Base-by-base conservation (phyloP, 1,284 basidiomycete genomes). In the Peniophora sp. region DNA sequence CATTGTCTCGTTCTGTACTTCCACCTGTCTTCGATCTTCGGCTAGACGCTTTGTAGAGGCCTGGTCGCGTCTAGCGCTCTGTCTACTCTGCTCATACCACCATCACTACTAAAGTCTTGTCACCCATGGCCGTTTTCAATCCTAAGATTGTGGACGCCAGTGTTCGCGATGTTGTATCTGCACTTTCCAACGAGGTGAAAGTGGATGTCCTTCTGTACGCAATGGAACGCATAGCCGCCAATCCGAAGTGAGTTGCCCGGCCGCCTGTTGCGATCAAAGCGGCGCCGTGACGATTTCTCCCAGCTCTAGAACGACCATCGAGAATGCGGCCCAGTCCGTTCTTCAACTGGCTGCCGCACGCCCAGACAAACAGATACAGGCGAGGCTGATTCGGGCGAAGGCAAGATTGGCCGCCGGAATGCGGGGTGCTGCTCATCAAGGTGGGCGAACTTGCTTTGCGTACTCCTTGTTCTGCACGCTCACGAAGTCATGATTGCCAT, bases 321-420 rank as follows among this genome's bases (percentile, higher is more conserved):
- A 87, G 68, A 86, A 85, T 62, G 83, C 82, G 50, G 81, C 85
- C 54, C 78, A 85, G 65, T 84, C 83, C 11, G 81, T 82, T 58
- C 69, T 87, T 39, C 73, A 77, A 54, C 72, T 84, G 47, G 68
- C 73, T 23, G 75, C 75, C 17, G 66, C 81, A 45, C 70, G 75
- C 42, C 65, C 74, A n/a, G 68, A 73, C 57, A 76, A 75, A 50
- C 65, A 76, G 20, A 75, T 80, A 43, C 77, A 75, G 61, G 82
- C 81, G 48, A 75, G 79, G 53, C 71, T 86, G 47, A 62, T 86
- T 49, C 75, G 83, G 35, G 83, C 82, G 14, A 77, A 79, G 65
- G 74, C 75, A 54, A 75, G 83, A 55, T 70, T 85, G 34, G 72
- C 75, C 15, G 73, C 74, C 32, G 82, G 83, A 24, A 74, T 74